These are phyloP conservation scores for Monotropa hypopitys DNA, from an alignment of 179 eudicot genomes.

Conservation along the genomic window DNA sequence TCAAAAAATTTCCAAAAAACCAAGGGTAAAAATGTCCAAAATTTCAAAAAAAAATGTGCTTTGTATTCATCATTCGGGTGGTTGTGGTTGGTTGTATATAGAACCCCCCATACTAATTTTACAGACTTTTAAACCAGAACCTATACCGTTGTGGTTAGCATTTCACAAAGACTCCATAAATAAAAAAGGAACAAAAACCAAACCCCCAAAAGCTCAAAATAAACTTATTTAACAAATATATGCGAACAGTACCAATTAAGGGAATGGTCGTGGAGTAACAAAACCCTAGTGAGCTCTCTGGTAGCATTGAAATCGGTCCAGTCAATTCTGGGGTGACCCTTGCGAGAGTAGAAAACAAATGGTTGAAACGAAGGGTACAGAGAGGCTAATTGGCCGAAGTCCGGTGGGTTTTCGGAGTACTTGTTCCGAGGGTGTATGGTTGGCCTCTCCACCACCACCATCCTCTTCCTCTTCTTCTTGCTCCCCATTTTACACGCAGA, in stretches of 20 bases:
- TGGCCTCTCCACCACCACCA: constrained; percentile 19
- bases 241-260: constrained; percentile 41
- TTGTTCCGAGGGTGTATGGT: constrained; percentile 66
- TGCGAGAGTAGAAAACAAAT: constrained; percentile 51
- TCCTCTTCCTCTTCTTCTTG: constrained; percentile 39
- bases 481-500: not conserved
- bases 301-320: constrained; percentile 96
- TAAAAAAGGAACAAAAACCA: not conserved
- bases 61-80: too few species aligned
- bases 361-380: constrained; percentile 58
- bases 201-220: not conserved
- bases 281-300: constrained; percentile 71
- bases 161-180: not conserved
- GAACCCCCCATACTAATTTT: too few species aligned
- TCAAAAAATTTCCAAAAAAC: too few species aligned
- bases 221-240: not conserved
- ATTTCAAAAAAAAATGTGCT: too few species aligned
- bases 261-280: constrained; percentile 71
- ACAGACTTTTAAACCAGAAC: too few species aligned
- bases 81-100: too few species aligned
- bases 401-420: constrained; percentile 71
- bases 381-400: constrained; percentile 56
- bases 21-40: too few species aligned
- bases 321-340: constrained; percentile 63
- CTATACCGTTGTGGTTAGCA: not conserved